phyloP scores from a whole-genome alignment of 192 early-diverging fungal species.

The Phycomyces blakesleeanus region DNA sequence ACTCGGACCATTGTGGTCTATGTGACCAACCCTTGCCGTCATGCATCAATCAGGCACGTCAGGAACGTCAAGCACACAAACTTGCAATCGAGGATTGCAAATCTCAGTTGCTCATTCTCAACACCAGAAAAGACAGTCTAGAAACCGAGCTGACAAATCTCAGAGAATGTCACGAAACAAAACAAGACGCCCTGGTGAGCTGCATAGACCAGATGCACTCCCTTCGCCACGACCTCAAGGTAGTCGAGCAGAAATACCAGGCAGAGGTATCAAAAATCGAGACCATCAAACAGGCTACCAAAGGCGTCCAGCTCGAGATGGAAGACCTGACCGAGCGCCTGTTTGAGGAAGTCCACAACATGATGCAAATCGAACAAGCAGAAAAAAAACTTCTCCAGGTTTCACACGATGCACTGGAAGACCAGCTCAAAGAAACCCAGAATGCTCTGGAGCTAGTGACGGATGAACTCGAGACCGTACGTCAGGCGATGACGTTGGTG shows the following conservation, averaged over 20 bases:
- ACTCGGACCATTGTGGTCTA: slow-evolving; percentile 9
- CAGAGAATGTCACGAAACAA: neutral
- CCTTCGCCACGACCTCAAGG: slow-evolving; percentile 56
- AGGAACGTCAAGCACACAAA: neutral
- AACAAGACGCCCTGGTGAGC: neutral
- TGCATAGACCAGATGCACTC: slow-evolving; percentile 1
- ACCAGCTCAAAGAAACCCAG: slow-evolving; percentile 55
- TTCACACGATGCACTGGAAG: slow-evolving; percentile 41
- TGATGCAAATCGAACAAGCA: slow-evolving; percentile 73
- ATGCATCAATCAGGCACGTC: neutral
- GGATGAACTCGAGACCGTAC: slow-evolving; percentile 73
- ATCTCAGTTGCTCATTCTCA: too few relatives aligned
- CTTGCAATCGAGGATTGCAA: neutral
- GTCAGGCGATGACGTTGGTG: slow-evolving; percentile 65
- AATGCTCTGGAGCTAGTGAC: slow-evolving; percentile 62
- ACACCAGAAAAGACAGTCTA: neutral
- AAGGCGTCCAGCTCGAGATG: slow-evolving; percentile 82
- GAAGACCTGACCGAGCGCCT: slow-evolving; percentile 82
- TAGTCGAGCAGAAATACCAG: slow-evolving; percentile 64
- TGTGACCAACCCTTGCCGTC: slow-evolving; percentile 8
- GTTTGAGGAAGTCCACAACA: slow-evolving; percentile 86
- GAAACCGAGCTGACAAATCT: neutral
- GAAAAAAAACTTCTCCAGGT: slow-evolving; percentile 43
- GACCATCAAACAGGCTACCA: slow-evolving; percentile 80
- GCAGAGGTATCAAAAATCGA: slow-evolving; percentile 75